Evolutionary conservation across 2,329 filamentous ascomycete species (phyloP).

Genomic region (Paecilomyces dactylethromorphus): DNA sequence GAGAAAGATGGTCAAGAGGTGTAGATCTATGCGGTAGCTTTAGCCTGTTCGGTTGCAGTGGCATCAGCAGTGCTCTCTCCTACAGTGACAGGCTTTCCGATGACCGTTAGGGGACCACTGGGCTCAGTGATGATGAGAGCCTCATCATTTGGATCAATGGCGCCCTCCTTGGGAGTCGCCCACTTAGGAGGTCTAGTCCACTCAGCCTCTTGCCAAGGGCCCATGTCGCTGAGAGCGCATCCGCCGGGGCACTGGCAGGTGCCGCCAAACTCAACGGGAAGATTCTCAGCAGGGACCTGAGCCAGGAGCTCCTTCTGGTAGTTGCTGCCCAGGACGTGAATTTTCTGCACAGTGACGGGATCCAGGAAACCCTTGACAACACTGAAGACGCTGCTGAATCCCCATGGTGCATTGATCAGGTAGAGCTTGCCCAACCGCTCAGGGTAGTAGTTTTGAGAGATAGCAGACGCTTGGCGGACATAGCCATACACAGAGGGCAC

Average conservation of each 20-base stretch:
- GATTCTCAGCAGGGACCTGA: conserved; percentile 83
- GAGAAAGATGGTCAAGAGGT: not conserved
- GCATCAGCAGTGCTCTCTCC: not conserved
- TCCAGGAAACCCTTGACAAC: conserved; percentile 92
- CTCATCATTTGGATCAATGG: conserved; percentile 8
- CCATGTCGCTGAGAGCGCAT: conserved; percentile 79
- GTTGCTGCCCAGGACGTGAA: conserved; percentile 73
- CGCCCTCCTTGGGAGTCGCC: conserved; percentile 25
- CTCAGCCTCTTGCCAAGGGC: conserved; percentile 64
- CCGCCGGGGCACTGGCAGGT: conserved; percentile 74
- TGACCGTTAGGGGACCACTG: conserved; percentile 19
- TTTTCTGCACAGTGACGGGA: conserved; percentile 94
- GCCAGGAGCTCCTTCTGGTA: conserved; percentile 79
- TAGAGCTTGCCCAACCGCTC: conserved; percentile 94
- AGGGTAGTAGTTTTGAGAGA: conserved; percentile 99
- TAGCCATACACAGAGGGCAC: conserved; percentile 81
- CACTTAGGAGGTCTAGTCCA: conserved; percentile 40
- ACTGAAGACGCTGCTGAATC: conserved; percentile 78
- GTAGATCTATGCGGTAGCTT: conserved; percentile 22
- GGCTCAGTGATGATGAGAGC: conserved; percentile 18
- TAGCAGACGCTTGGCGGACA: conserved; percentile 72
- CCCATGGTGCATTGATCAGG: conserved; percentile 97
- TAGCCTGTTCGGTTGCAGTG: conserved; percentile 8
- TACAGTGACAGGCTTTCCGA: not conserved
- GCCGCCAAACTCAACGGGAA: conserved; percentile 81